phyloP scores from a whole-genome alignment of 1,284 basidiomycete genomes.

The Fomitopsis betulina region DNA sequence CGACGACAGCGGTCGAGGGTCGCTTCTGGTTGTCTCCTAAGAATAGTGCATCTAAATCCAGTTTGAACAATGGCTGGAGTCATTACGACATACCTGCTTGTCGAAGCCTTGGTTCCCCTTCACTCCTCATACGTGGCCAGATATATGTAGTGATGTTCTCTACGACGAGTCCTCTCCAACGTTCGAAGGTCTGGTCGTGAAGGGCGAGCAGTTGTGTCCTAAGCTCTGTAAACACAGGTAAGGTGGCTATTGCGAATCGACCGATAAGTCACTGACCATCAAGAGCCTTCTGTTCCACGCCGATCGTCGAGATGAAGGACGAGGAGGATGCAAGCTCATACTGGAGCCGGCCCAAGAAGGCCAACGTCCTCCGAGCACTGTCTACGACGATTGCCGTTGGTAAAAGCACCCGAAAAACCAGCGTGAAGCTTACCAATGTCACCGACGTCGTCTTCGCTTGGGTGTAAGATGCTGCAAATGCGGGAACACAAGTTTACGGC shows the following conservation, averaged over 20 bases:
- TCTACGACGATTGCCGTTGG: constrained; percentile 5
- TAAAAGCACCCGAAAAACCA: background rate
- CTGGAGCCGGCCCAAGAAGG: constrained; percentile 35
- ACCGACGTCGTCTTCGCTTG: constrained; percentile 27
- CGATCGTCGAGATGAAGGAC: constrained; percentile 39
- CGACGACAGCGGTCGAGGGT: constrained; percentile 51
- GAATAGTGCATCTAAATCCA: no score
- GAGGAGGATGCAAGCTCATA: constrained; percentile 36
- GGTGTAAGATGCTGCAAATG: constrained; percentile 36
- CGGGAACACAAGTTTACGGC: constrained; percentile 40
- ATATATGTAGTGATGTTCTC: constrained; percentile 18
- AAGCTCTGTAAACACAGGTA: constrained; percentile 36
- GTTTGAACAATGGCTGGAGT: background rate
- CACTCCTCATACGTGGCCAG: background rate
- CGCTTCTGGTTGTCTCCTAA: constrained; percentile 22
- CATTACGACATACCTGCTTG: constrained; percentile 1
- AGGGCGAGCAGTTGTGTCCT: constrained; percentile 33
- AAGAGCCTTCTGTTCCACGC: constrained; percentile 32
- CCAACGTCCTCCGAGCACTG: constrained; percentile 23
- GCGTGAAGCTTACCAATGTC: constrained; percentile 27
- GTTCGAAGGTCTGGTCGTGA: constrained; percentile 38
- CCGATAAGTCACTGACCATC: constrained; percentile 30
- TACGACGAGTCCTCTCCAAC: constrained; percentile 45
- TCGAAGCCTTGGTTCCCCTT: background rate
- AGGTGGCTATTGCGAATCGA: background rate